Evolutionary conservation across 2,329 filamentous ascomycete species (phyloP).

Genomic region (Aureobasidium subglaciale): DNA sequence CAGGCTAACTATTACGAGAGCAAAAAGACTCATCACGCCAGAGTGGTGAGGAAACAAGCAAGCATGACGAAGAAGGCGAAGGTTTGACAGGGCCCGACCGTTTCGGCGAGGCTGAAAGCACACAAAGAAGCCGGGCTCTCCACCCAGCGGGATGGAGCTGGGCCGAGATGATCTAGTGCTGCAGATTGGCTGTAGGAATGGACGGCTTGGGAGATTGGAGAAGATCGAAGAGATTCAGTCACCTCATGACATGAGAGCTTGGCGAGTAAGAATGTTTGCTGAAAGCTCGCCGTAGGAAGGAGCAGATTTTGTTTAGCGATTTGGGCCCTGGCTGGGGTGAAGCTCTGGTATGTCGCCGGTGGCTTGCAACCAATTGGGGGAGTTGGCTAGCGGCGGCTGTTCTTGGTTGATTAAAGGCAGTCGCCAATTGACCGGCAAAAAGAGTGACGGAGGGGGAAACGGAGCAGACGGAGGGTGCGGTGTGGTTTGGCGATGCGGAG

Average conservation of each 20-base stretch:
- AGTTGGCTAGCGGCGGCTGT: neutral
- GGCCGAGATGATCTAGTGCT: neutral
- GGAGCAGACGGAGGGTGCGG: neutral
- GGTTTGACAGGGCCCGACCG: conserved; percentile 8
- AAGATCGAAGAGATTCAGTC: neutral
- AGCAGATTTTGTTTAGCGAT: neutral
- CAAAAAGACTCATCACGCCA: neutral
- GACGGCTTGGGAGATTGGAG: neutral
- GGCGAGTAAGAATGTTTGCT: conserved; percentile 1
- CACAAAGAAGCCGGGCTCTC: conserved; percentile 1
- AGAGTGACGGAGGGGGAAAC: neutral
- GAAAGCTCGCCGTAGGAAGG: neutral
- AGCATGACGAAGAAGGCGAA: neutral
- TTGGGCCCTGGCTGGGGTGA: neutral
- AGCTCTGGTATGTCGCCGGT: neutral
- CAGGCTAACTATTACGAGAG: conserved; percentile 13
- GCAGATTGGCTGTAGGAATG: neutral
- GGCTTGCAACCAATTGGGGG: neutral
- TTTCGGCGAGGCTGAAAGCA: neutral
- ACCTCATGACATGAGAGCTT: conserved; percentile 1
- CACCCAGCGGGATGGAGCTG: neutral
- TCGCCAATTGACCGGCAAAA: neutral
- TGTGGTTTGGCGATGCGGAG: neutral
- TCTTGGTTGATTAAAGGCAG: neutral
- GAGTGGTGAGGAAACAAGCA: neutral